Conservation (phyloP, 1,284 basidiomycete species). For the Moniliophthora roreri region DNA sequence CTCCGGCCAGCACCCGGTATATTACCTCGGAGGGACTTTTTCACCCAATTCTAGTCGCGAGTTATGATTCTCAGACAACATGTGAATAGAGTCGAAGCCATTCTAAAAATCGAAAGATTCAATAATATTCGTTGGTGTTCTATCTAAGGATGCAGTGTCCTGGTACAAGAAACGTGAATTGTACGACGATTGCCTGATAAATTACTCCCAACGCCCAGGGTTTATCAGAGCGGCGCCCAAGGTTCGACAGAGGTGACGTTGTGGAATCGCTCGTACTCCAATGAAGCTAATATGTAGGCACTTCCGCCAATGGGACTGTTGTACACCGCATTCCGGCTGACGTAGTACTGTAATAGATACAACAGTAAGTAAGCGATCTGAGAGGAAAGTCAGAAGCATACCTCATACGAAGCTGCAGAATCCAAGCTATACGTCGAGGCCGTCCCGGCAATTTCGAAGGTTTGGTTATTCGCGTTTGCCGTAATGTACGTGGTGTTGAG, state of each 20-base stretch:
- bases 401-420: conserved; percentile 8
- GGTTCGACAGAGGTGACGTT: background rate
- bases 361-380: background rate
- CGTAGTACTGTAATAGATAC: conserved; percentile 8
- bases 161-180: too few species aligned
- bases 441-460: conserved; percentile 6
- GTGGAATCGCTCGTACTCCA: conserved; percentile 10
- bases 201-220: background rate
- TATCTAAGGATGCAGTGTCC: too few species aligned
- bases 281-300: conserved; percentile 10
- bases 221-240: background rate
- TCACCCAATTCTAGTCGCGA: too few species aligned
- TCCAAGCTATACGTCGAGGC: conserved; percentile 6
- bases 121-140: too few species aligned
- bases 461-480: background rate
- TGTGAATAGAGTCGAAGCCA: too few species aligned
- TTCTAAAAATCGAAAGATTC: too few species aligned
- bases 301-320: conserved; percentile 5
- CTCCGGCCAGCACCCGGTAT: too few species aligned
- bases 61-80: too few species aligned
- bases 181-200: too few species aligned
- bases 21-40: too few species aligned
- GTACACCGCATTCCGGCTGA: conserved; percentile 3
- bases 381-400: background rate
- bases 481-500: conserved; percentile 1